Percentiles rank a stretch among this genome's conserved stretches.
phyloP scores from a whole-genome alignment of 2,329 filamentous ascomycete genomes.

The Chaetomium olivaceum region DNA sequence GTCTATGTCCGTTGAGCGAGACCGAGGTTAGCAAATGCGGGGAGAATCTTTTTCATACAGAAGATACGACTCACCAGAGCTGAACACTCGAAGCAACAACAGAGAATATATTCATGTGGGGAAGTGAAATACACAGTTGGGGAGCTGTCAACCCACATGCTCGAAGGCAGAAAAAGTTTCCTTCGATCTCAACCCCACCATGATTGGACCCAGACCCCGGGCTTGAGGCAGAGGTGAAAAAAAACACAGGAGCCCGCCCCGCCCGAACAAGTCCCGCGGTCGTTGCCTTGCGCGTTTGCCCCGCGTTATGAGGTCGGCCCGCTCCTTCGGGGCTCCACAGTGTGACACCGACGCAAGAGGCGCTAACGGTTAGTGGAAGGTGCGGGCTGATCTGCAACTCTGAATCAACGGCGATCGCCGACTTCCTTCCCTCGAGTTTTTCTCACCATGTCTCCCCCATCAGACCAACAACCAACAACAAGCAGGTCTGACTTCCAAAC shows the following conservation, averaged over 20 bases:
- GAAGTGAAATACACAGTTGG: background rate
- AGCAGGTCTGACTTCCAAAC: background rate
- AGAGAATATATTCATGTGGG: background rate
- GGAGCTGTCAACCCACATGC: background rate
- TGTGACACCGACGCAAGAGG: constrained; percentile 4
- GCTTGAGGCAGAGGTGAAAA: background rate
- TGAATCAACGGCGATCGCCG: background rate
- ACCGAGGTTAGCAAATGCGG: background rate
- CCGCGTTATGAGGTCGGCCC: background rate
- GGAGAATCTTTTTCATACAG: background rate
- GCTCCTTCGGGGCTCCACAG: constrained; percentile 3
- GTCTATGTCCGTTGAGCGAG: background rate
- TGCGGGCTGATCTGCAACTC: background rate
- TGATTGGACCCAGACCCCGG: background rate
- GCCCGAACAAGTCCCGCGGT: background rate
- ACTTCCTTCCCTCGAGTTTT: background rate
- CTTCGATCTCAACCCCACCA: constrained; percentile 14
- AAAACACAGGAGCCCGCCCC: constrained; percentile 12
- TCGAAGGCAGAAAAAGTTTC: constrained; percentile 18
- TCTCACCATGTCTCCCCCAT: too few relatives aligned
- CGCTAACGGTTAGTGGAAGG: constrained; percentile 22
- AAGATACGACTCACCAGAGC: background rate
- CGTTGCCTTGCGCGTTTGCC: background rate
- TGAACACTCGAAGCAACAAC: background rate
- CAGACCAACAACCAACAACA: background rate